Percentiles rank a stretch among this genome's conserved stretches.
These are phyloP conservation scores for Penicillium canariense DNA, from an alignment of 495 filamentous ascomycete genomes.

Conservation along the genomic window DNA sequence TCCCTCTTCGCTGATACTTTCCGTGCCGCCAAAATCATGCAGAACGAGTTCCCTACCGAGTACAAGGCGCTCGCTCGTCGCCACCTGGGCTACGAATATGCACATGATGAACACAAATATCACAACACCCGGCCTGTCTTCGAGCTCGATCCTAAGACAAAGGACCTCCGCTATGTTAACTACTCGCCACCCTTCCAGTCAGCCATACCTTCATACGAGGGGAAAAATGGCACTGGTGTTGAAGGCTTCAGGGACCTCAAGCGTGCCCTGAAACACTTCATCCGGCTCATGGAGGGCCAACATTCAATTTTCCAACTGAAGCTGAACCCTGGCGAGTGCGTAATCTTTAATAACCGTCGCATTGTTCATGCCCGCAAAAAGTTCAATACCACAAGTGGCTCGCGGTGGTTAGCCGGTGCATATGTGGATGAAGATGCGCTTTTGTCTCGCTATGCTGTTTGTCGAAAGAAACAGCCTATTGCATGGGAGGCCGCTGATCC, in stretches of 20 bases:
- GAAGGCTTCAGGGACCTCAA: neutral
- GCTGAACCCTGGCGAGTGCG: constrained; percentile 75
- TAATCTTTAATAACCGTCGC: constrained; percentile 80
- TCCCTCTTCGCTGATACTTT: constrained; percentile 78
- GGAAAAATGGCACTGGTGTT: neutral
- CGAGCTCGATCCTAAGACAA: constrained; percentile 26
- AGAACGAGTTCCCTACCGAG: constrained; percentile 5
- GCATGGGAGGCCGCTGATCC: constrained; percentile 16
- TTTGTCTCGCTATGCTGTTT: constrained; percentile 47
- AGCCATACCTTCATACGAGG: constrained; percentile 31
- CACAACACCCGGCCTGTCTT: constrained; percentile 54
- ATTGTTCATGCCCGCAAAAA: constrained; percentile 72
- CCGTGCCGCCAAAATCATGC: constrained; percentile 54
- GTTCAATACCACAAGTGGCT: constrained; percentile 57
- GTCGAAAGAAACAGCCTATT: constrained; percentile 16
- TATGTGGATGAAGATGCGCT: constrained; percentile 76
- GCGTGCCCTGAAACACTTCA: constrained; percentile 38
- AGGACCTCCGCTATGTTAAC: constrained; percentile 47
- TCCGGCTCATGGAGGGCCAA: constrained; percentile 40
- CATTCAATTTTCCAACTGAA: constrained; percentile 63
- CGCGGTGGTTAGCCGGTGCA: constrained; percentile 79
- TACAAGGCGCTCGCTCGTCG: constrained; percentile 43
- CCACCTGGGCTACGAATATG: constrained; percentile 65
- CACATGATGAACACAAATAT: constrained; percentile 60
- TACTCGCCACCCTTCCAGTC: constrained; percentile 74